Base-by-base conservation (phyloP, 345 rosid species). In the Camelina sativa region DNA sequence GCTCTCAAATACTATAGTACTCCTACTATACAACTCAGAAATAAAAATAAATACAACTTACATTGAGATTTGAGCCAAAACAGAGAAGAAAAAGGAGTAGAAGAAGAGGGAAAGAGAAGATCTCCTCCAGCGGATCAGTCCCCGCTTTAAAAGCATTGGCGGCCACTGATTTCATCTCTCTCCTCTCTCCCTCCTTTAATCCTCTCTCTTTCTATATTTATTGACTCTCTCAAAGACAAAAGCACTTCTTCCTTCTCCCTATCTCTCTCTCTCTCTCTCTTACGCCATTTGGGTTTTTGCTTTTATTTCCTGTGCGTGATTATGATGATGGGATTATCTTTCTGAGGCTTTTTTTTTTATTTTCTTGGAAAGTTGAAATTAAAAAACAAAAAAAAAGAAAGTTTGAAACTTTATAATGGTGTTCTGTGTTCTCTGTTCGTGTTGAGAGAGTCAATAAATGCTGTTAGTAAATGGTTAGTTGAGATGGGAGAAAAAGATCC, bases 141-240 rank as follows among this genome's bases (percentile, higher is more conserved):
- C 62, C 16, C 66, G 84, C 87, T 85, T 88, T 84, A 82, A 82
- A 82, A 79, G 89, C 87, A 82, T 82, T 83, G 93, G 87, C 96
- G 96, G 96, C 93, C 84, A 83, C 82, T 78, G 71, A 83, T 84
- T 84, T 75, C 59, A 72, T 81, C 70, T 80, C 77, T 64, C 59
- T 65, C 51, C n/a, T 41, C 34, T 41, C 34, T 2, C 23, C 43
- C 37, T 2, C 40, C 30, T 50, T 44, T 17, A 56, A 40, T 63
- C n/a, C 32, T 35, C 57, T 69, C 69, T 75, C 61, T 12, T 53
- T 16, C 4, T 16, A 2, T 37, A 37, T 37, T 37, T 28, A 28
- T 28, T 28, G 30, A 37, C 25, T 32, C 12, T 34, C 62, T 34
- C 37, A 20, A 37, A 12, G 12, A 52, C 61, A 48, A 48, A 73